Conservation (phyloP, 371 early-diverging fungal species). For the Dichotomocladium elegans region DNA sequence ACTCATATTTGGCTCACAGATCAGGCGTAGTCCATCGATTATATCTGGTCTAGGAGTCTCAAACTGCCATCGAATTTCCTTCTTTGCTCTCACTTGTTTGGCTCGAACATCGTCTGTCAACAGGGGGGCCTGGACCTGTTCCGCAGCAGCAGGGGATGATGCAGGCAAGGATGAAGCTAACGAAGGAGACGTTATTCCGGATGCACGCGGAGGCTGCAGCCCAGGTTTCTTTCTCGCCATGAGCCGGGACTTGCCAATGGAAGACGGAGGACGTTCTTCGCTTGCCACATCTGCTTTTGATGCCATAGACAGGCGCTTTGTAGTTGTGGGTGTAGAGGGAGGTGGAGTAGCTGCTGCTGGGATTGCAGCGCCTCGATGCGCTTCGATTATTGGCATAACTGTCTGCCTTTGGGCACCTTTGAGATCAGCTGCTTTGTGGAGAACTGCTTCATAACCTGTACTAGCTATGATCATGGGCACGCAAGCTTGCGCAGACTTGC, state of each 20-base stretch:
- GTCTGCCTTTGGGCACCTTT: slow-evolving; percentile 67
- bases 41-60: slow-evolving; percentile 75
- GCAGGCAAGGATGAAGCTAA: slow-evolving; percentile 18
- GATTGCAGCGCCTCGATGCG: slow-evolving; percentile 48
- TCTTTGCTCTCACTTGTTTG: slow-evolving; percentile 69
- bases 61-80: slow-evolving; percentile 76
- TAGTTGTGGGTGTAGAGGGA: slow-evolving; percentile 3
- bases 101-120: slow-evolving; percentile 59
- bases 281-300: background rate
- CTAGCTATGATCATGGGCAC: slow-evolving; percentile 57
- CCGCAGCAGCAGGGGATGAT: slow-evolving; percentile 6
- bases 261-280: slow-evolving; percentile 11
- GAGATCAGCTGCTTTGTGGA: slow-evolving; percentile 59
- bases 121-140: slow-evolving; percentile 41
- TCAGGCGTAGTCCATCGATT: slow-evolving; percentile 55
- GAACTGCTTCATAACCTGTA: slow-evolving; percentile 61
- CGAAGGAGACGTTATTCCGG: slow-evolving; percentile 4
- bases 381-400: slow-evolving; percentile 67
- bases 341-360: slow-evolving; percentile 4
- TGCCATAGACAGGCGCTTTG: background rate
- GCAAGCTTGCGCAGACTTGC: slow-evolving; percentile 76
- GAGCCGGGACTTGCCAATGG: slow-evolving; percentile 2
- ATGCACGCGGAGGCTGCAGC: slow-evolving; percentile 9
- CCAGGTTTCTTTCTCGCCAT: slow-evolving; percentile 5
- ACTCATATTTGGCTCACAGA: slow-evolving; percentile 59